These are phyloP conservation scores for Penicillium bovifimosum DNA, from an alignment of 495 filamentous ascomycete genomes.

Conservation along the genomic window DNA sequence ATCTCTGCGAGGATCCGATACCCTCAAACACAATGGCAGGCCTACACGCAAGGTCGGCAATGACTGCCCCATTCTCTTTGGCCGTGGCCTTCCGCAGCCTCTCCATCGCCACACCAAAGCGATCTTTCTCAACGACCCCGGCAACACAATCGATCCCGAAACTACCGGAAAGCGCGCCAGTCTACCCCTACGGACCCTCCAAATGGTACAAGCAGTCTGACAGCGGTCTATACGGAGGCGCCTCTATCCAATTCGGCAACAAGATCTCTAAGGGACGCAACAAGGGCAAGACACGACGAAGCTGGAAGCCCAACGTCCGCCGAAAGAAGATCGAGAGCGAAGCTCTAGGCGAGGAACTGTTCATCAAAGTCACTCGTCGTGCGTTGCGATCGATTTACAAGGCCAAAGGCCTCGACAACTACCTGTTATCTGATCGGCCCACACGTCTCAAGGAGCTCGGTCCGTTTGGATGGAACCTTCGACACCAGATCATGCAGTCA, in stretches of 20 bases:
- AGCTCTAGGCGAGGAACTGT: slow-evolving; percentile 57
- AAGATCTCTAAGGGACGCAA: slow-evolving; percentile 67
- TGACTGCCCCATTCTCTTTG: slow-evolving; percentile 37
- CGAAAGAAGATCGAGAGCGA: slow-evolving; percentile 68
- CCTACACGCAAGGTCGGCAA: slow-evolving; percentile 25
- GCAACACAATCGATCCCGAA: slow-evolving; percentile 29
- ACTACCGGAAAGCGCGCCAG: slow-evolving; percentile 50
- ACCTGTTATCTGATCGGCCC: slow-evolving; percentile 70
- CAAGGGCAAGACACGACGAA: slow-evolving; percentile 76
- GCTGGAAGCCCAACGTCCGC: slow-evolving; percentile 86
- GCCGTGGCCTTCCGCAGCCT: slow-evolving; percentile 39
- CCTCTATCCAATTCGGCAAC: slow-evolving; percentile 85
- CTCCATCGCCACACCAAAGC: slow-evolving; percentile 37
- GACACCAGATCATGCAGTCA: slow-evolving; percentile 81
- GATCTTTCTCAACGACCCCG: slow-evolving; percentile 39
- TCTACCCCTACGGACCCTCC: slow-evolving; percentile 81
- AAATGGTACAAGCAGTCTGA: slow-evolving; percentile 81
- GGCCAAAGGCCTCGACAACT: slow-evolving; percentile 82
- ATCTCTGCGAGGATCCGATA: slow-evolving; percentile 3
- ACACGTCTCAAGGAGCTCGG: slow-evolving; percentile 78
- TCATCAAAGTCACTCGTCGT: slow-evolving; percentile 67
- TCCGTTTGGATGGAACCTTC: slow-evolving; percentile 76
- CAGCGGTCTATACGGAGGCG: slow-evolving; percentile 74
- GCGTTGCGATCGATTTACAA: slow-evolving; percentile 85
- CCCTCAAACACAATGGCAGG: slow-evolving; percentile 27